Evolutionary conservation across 345 rosid species (phyloP).

Genomic region (Mercurialis annua): DNA sequence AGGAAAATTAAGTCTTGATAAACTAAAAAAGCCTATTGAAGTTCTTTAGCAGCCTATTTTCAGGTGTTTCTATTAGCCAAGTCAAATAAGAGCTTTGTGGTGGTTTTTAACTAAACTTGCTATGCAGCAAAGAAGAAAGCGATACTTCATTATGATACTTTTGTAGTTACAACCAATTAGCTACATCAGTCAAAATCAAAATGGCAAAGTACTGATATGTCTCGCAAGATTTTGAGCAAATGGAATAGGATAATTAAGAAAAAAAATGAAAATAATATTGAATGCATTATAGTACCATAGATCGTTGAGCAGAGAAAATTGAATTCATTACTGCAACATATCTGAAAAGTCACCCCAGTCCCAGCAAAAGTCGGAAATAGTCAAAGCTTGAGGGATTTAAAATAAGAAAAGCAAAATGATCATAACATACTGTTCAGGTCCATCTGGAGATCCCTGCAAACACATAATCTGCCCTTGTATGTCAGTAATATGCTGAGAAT

Average conservation of each 20-base stretch:
- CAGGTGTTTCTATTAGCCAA: too few relatives aligned
- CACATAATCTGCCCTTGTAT: slow-evolving; percentile 68
- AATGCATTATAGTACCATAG: slow-evolving; percentile 47
- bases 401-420: slow-evolving; percentile 12
- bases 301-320: slow-evolving; percentile 90
- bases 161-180: not conserved
- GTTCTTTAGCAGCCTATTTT: not conserved
- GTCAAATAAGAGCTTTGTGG: not conserved
- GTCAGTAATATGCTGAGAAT: slow-evolving; percentile 15
- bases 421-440: slow-evolving; percentile 84
- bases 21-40: not conserved
- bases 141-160: not conserved
- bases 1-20: not conserved
- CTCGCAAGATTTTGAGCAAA: not conserved
- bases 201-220: not conserved
- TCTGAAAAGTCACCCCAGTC: slow-evolving; percentile 38
- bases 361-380: slow-evolving; percentile 12
- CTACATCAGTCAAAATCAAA: not conserved
- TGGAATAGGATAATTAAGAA: not conserved
- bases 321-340: slow-evolving; percentile 96
- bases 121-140: not conserved
- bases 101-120: not conserved
- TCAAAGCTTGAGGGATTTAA: slow-evolving; percentile 16
- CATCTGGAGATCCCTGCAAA: slow-evolving; percentile 97
- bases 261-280: not conserved